Percentiles rank a stretch among this genome's conserved stretches.
Conservation (phyloP, 331 rosid species). For the Arachis monticola region DNA sequence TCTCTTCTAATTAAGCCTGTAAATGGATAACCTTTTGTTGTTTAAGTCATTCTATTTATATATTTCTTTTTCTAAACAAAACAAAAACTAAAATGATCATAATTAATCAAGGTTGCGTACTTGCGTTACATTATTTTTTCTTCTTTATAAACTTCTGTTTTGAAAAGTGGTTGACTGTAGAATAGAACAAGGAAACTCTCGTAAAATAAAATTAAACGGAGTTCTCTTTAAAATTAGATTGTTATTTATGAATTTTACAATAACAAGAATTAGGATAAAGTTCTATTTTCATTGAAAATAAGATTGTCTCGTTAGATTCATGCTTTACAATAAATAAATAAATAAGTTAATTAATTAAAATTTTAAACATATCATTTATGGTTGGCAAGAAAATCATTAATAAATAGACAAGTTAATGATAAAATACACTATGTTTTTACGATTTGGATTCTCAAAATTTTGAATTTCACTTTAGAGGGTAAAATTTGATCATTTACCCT, state of each 20-base stretch:
- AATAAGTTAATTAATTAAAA: no score
- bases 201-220: no score
- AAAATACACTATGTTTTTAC: no score
- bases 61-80: neutral
- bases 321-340: neutral
- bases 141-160: neutral
- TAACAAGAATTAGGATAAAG: neutral
- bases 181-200: no score
- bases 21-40: slow-evolving; percentile 3
- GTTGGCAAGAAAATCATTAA: no score
- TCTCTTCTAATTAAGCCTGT: neutral
- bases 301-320: neutral
- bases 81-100: neutral
- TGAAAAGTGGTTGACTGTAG: neutral
- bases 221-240: no score
- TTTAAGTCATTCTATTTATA: neutral
- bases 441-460: no score
- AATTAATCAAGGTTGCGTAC: neutral
- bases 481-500: no score
- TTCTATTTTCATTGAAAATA: neutral
- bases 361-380: no score
- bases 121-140: neutral
- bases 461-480: no score
- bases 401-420: no score
- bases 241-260: neutral